These are phyloP conservation scores for Tetracladium setigerum DNA, from an alignment of 495 filamentous ascomycete species.

Conservation along the genomic window DNA sequence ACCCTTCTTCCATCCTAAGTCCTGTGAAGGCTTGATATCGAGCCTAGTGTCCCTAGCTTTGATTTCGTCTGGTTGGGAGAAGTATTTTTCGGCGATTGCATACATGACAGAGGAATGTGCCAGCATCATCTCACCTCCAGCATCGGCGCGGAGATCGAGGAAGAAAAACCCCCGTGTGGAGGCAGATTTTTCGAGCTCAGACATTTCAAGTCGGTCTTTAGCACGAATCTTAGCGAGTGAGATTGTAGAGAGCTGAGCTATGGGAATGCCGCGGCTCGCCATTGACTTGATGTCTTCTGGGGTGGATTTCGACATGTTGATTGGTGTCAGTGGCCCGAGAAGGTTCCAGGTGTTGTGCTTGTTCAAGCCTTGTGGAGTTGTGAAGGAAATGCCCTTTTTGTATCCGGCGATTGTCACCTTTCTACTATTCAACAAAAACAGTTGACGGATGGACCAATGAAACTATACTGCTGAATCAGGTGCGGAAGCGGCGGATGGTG, in stretches of 20 bases:
- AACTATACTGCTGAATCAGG: too few species aligned
- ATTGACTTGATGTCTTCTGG: constrained; percentile 4
- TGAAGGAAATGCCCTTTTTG: too few species aligned
- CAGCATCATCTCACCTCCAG: constrained; percentile 8
- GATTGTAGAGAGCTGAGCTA: constrained; percentile 8
- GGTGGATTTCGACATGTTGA: constrained; percentile 1
- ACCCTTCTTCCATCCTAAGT: constrained; percentile 10
- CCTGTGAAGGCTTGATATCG: constrained; percentile 11
- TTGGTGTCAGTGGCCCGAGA: not conserved
- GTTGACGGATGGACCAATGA: too few species aligned
- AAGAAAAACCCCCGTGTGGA: constrained; percentile 10
- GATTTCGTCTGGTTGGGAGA: constrained; percentile 4
- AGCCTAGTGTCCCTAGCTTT: constrained; percentile 9
- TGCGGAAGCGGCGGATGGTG: too few species aligned
- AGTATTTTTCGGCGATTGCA: constrained; percentile 6
- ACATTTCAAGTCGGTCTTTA: constrained; percentile 5
- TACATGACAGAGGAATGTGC: constrained; percentile 6
- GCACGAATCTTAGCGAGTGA: constrained; percentile 8
- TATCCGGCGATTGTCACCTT: too few species aligned
- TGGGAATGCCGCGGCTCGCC: constrained; percentile 5
- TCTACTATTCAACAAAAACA: too few species aligned
- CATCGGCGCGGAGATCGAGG: constrained; percentile 7
- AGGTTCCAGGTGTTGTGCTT: too few species aligned
- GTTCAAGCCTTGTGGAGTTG: too few species aligned
- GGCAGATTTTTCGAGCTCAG: constrained; percentile 5